phyloP scores from a whole-genome alignment of 2,329 filamentous ascomycete species.

The Byssoonygena ceratinophila region DNA sequence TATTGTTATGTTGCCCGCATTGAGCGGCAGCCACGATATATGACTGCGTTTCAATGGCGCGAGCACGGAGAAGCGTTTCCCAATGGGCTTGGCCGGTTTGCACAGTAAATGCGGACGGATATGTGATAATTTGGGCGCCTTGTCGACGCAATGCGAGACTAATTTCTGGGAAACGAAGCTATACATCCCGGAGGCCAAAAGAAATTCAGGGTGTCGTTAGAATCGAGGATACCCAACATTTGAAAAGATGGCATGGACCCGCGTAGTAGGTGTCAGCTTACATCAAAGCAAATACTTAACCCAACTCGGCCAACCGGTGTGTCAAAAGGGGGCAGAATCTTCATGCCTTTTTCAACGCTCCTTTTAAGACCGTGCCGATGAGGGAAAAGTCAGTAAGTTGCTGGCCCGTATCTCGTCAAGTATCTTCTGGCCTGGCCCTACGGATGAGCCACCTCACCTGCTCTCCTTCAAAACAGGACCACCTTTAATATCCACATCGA shows the following conservation, averaged over 20 bases:
- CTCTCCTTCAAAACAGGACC: conserved; percentile 54
- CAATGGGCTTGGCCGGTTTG: conserved; percentile 79
- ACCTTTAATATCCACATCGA: conserved; percentile 56
- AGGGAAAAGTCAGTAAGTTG: neutral
- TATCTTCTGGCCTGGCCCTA: neutral
- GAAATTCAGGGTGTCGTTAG: neutral
- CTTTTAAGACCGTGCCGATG: conserved; percentile 18
- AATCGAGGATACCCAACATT: neutral
- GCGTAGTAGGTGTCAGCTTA: conserved; percentile 25
- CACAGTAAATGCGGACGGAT: conserved; percentile 83
- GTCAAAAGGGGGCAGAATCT: conserved; percentile 59
- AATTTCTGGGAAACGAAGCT: conserved; percentile 69
- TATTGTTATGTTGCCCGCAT: conserved; percentile 62
- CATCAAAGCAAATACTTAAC: conserved; percentile 78
- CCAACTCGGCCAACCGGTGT: conserved; percentile 66
- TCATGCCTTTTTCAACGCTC: conserved; percentile 57
- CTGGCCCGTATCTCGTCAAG: neutral
- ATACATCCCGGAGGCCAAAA: neutral
- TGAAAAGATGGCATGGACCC: neutral
- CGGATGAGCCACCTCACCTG: conserved; percentile 28
- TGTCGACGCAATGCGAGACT: conserved; percentile 55
- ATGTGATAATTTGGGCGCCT: conserved; percentile 66
- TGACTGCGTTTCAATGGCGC: conserved; percentile 80
- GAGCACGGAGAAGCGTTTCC: conserved; percentile 63
- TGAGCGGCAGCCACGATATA: conserved; percentile 85